Conservation (phyloP, 371 early-diverging fungal species). For the Mucor lusitanicus region DNA sequence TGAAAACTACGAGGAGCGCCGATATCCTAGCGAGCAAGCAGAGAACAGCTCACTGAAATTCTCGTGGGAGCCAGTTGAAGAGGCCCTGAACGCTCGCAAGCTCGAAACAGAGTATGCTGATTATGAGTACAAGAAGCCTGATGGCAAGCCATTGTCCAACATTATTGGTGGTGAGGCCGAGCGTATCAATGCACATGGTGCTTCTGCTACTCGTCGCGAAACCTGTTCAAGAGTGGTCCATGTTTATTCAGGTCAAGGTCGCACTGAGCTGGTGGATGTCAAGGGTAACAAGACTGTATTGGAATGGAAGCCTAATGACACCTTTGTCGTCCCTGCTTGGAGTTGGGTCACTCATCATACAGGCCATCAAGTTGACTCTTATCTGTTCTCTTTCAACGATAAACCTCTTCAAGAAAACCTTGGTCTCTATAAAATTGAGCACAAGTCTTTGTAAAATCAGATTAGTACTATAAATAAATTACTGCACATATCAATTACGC, state of each 20-base stretch:
- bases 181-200: conserved; percentile 13
- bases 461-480: too few relatives aligned
- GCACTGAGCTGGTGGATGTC: conserved; percentile 12
- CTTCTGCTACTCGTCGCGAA: conserved; percentile 14
- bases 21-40: conserved; percentile 28
- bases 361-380: background rate
- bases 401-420: too few relatives aligned
- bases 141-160: conserved; percentile 20
- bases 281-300: conserved; percentile 20
- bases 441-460: too few relatives aligned
- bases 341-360: conserved; percentile 15
- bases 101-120: conserved; percentile 9
- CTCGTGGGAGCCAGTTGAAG: conserved; percentile 24
- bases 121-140: conserved; percentile 11
- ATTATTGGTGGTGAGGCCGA: conserved; percentile 30
- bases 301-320: conserved; percentile 22
- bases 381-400: background rate
- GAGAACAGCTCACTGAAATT: conserved; percentile 20
- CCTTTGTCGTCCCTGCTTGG: conserved; percentile 27
- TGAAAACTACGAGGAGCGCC: conserved; percentile 18
- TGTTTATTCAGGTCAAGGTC: conserved; percentile 22
- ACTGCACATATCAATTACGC: too few relatives aligned
- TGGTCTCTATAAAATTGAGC: too few relatives aligned
- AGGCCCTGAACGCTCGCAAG: conserved; percentile 13
- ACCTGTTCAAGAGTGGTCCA: conserved; percentile 25